Evolutionary conservation across 1,139 yeast species (phyloP), one percentile per base, ranked within the genome.

Genomic region (Candida gigantensis): DNA sequence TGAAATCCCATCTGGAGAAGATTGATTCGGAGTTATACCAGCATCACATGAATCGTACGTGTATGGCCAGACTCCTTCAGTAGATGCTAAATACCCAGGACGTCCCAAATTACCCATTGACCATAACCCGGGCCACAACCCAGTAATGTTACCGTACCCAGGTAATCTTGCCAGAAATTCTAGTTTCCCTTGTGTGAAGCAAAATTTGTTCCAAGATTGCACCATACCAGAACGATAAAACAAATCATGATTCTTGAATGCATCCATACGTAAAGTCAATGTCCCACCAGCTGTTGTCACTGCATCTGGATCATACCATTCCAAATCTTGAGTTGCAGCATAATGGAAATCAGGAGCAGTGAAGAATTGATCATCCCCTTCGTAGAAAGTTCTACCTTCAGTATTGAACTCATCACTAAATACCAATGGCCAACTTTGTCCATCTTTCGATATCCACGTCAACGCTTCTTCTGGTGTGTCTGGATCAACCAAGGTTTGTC

Each of bases 61-160:
- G 53, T 86, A 87, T 3, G 95, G 95, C 96, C 95, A 87, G 10
- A 84, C 82, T 29, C 95, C 95, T 30, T 85, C 92, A 3, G 95
- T 77, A 6, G 87, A 61, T 3, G 90, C 89, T 55, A 79, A 57
- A 56, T 74, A 86, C 9, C 96, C 96, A 0, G 96, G 88, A 49
- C 95, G 74, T 20, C 85, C 96, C 41, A 87, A 65, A 51, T 87
- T 87, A 32, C 95, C 96, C 73, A 87, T 71, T 2, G 92, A 74
- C 96, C 96, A 87, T 39, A 85, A 56, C 62, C 95, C 96, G 1
- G 96, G 96, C 96, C 96, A 87, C 40, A 86, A 65, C 28, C 95
- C 95, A 7, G 79, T 70, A 17, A 79, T 69, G 40, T 75, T 65
- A 45, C 90, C 90, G 44, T 72, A 76, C 41, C 84, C 83, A 12